Evolutionary conservation across 2,329 filamentous ascomycete genomes (phyloP), one percentile per base, ranked within the genome.

Genomic region (Aspergillus sp.): DNA sequence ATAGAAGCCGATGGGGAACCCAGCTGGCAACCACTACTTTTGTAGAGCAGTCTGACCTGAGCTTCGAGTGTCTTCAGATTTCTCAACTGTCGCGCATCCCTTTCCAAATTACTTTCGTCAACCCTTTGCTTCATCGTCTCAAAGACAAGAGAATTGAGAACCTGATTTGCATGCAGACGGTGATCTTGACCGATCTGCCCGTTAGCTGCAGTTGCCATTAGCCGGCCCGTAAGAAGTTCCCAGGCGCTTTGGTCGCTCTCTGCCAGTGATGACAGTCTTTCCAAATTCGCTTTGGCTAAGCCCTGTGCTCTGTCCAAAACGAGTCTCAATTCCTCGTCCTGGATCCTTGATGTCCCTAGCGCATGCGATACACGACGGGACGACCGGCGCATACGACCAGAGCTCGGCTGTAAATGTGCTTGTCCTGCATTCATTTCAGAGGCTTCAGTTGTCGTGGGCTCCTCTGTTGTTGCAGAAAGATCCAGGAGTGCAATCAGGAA

Each of bases 401-500:
- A 49, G 22, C 63, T 65, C 8, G 65, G 63, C 22, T 71, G 66
- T 5, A 67, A 68, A 7, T 54, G 57, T 5, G 60, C 59, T 0
- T 61, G 54, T 20, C 63, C 89, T 85, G 62, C 86, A 78, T 62
- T 86, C 82, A 68, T 88, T 82, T 68, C 64, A n/a, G 60, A 24
- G 42, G 76, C 62, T 1, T 79, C 75, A 5, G 77, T 77, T 13
- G 81, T 80, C 20, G 81, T 75, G 61, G 81, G 83, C 53, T 68
- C 64, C 46, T 70, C 64, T 11, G 70, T 71, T 46, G 65, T 62
- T 47, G 64, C 81, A 5, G 96, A 80, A 6, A 97, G 79, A 46
- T 83, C 81, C 67, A 91, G 92, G 4, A 96, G 82, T 0, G 92
- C 89, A 54, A 82, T 79, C 2, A 98, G 80, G 9, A 98, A 86